Conservation (phyloP, 768 basidiomycete species). For the Suillus cothurnatus region DNA sequence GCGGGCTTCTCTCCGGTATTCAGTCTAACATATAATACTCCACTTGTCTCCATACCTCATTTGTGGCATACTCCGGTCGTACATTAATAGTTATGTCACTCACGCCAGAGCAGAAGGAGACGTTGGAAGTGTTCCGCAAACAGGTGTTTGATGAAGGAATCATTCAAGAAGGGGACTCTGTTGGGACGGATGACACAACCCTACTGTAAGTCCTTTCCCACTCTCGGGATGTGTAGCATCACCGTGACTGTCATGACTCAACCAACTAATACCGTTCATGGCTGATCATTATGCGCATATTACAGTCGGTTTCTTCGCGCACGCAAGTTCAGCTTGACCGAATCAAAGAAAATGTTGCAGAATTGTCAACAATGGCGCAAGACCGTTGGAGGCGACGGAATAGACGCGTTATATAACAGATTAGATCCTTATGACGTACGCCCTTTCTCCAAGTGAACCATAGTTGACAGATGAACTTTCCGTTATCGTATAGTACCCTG, state of each 20-base stretch:
- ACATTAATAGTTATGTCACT: conserved; percentile 8
- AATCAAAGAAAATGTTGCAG: conserved; percentile 64
- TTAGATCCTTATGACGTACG: conserved; percentile 75
- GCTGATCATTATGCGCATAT: conserved; percentile 11
- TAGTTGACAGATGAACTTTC: not conserved
- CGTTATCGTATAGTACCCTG: conserved; percentile 55
- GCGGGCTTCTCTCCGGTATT: not conserved
- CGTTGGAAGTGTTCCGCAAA: conserved; percentile 52
- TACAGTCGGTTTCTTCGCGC: conserved; percentile 76
- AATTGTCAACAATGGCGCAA: conserved; percentile 72
- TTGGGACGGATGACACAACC: conserved; percentile 63
- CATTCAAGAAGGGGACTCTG: conserved; percentile 58
- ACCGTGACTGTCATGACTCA: not conserved
- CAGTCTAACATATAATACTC: not conserved
- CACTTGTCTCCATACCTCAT: not conserved
- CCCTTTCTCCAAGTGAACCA: conserved; percentile 11
- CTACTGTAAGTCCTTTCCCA: conserved; percentile 47
- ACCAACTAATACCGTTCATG: not conserved
- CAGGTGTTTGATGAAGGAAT: conserved; percentile 54
- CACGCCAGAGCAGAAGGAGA: conserved; percentile 35
- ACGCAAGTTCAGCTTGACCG: conserved; percentile 60
- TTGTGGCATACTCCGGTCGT: not conserved
- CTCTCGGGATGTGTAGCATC: not conserved
- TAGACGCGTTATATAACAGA: conserved; percentile 61
- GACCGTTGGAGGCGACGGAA: conserved; percentile 62